Evolutionary conservation across 1,139 yeast species (phyloP), one percentile per base, ranked within the genome.

Genomic region (Kodamaea derodonti): DNA sequence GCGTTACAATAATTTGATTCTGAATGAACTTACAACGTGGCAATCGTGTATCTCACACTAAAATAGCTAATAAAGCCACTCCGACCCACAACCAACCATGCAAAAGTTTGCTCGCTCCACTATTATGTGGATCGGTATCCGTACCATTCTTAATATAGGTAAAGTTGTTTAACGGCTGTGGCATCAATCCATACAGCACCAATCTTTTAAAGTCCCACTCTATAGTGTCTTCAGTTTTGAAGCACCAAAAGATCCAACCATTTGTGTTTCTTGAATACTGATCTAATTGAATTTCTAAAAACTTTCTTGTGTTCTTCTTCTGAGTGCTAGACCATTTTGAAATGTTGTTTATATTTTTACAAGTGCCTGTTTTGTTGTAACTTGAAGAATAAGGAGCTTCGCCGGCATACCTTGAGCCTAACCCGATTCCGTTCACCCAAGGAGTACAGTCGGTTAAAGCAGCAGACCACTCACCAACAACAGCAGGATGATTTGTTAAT

Each of bases 201-300:
- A 81, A 64, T 41, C 70, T 59, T 44, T 62, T 51, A 54, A 77
- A 76, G 50, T 78, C 84, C 85, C 85, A 79, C 54, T 78, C 84
- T 24, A 74, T 63, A 5, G 78, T 65, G 34, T 58, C 60, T 49
- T 80, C 85, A 3, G 84, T 78, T 55, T 79, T 79, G 68, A 74
- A 79, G 51, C 79, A 75, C 86, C 85, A 80, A 49, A 79, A 79
- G 23, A 77, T 75, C 83, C 83, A 79, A 2, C 85, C 85, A 4
- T 61, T 61, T 24, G 66, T 56, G 34, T 58, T 43, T 18, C 46
- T 32, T n/a, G 56, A 52, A 48, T 71, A 75, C 14, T 72, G 64
- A 38, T 72, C 71, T 47, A 76, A 52, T 39, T 63, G 69, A 46
- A 61, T 60, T 43, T 63, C 69, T 17, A 63, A 45, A 73, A 44